A percentile compares a stretch with the other conserved stretches of the same genome.
phyloP scores from a whole-genome alignment of 345 rosid genomes.

The Adansonia digitata region DNA sequence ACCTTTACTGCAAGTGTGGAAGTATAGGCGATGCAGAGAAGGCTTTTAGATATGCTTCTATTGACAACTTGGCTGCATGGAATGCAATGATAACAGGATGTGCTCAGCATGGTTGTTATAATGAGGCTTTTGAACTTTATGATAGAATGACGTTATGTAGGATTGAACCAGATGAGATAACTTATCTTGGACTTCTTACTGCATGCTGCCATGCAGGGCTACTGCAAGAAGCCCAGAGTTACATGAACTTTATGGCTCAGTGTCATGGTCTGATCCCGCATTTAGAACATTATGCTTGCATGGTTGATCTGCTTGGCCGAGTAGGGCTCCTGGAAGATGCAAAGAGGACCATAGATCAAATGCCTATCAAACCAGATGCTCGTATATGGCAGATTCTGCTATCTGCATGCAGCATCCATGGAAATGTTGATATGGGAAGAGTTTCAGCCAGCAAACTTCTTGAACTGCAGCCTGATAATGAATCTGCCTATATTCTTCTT shows the following conservation, averaged over 20 bases:
- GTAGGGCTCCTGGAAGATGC: slow-evolving; percentile 37
- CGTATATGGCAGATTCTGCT: slow-evolving; percentile 40
- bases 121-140: slow-evolving; percentile 27
- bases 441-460: slow-evolving; percentile 39
- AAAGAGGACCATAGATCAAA: slow-evolving; percentile 32
- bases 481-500: slow-evolving; percentile 35
- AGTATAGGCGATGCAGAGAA: slow-evolving; percentile 29
- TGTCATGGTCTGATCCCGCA: slow-evolving; percentile 31
- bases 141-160: slow-evolving; percentile 29
- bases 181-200: slow-evolving; percentile 40
- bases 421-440: slow-evolving; percentile 32
- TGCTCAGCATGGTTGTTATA: slow-evolving; percentile 36
- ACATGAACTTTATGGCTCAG: slow-evolving; percentile 24
- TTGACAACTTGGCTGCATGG: slow-evolving; percentile 36
- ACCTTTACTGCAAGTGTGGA: slow-evolving; percentile 45
- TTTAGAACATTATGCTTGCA: slow-evolving; percentile 40
- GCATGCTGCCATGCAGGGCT: slow-evolving; percentile 45
- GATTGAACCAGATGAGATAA: slow-evolving; percentile 38
- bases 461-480: slow-evolving; percentile 36
- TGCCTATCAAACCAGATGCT: slow-evolving; percentile 36
- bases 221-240: slow-evolving; percentile 29
- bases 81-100: slow-evolving; percentile 49
- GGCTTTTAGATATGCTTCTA: slow-evolving; percentile 23
- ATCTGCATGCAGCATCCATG: slow-evolving; percentile 31
- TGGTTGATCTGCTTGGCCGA: slow-evolving; percentile 40